A percentile compares a stretch with the other conserved stretches of the same genome.
Evolutionary conservation across 768 basidiomycete genomes (phyloP).

Genomic region (Plicaturopsis crispa): DNA sequence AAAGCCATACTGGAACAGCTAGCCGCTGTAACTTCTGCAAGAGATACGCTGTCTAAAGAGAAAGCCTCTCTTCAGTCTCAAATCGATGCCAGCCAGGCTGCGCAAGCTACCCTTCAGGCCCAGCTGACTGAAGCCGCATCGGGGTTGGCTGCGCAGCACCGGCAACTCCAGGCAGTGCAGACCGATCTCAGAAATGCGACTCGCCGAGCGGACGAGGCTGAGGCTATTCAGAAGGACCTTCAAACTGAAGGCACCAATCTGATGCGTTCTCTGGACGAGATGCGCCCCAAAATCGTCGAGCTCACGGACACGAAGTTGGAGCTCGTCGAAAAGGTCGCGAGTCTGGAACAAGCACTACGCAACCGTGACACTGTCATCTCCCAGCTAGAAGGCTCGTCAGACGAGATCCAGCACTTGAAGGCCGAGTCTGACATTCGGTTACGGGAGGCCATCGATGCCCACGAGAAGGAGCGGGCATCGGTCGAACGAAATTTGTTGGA

Average conservation of each 20-base stretch:
- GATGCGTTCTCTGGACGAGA: conserved; percentile 77
- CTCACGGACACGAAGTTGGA: conserved; percentile 67
- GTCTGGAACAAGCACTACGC: conserved; percentile 43
- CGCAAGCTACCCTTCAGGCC: conserved; percentile 47
- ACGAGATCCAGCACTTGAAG: conserved; percentile 44
- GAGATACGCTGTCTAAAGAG: conserved; percentile 39
- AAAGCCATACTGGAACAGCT: conserved; percentile 34
- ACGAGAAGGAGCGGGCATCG: conserved; percentile 45
- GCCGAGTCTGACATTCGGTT: conserved; percentile 37
- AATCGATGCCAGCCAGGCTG: conserved; percentile 34
- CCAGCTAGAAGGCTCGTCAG: conserved; percentile 52
- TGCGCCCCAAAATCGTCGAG: conserved; percentile 80
- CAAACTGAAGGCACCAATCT: conserved; percentile 74
- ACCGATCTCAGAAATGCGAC: conserved; percentile 57
- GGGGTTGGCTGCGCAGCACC: conserved; percentile 43
- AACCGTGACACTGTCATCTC: conserved; percentile 51
- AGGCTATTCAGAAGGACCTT: conserved; percentile 61
- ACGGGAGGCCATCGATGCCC: conserved; percentile 34
- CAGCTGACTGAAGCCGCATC: conserved; percentile 49
- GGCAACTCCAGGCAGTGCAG: conserved; percentile 53
- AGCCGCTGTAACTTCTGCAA: conserved; percentile 34
- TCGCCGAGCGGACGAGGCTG: conserved; percentile 69
- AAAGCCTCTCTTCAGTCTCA: conserved; percentile 42
- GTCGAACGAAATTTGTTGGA: conserved; percentile 46
- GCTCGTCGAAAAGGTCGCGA: conserved; percentile 55